Evolutionary conservation across 2,329 filamentous ascomycete species (phyloP).

Genomic region (Botryotinia globosa): DNA sequence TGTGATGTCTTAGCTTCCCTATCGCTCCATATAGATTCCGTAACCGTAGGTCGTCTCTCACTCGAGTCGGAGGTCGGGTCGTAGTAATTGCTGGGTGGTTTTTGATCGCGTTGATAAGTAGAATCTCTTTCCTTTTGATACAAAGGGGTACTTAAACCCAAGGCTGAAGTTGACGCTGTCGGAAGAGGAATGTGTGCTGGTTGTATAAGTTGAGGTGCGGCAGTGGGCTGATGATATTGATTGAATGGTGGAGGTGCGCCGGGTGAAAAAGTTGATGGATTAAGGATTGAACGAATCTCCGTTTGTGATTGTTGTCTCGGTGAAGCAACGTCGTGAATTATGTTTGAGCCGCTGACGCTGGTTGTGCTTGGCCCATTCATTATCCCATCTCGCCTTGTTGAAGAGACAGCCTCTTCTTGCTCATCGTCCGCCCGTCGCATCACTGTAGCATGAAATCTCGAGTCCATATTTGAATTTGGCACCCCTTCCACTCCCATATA

Average conservation of each 20-base stretch:
- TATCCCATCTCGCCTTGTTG: conserved; percentile 19
- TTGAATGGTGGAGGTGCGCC: conserved; percentile 37
- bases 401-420: conserved; percentile 5
- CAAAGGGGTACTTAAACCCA: conserved; percentile 27
- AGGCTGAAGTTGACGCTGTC: conserved; percentile 22
- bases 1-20: conserved; percentile 34
- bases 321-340: conserved; percentile 13
- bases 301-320: conserved; percentile 16
- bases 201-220: conserved; percentile 29
- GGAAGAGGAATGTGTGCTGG: conserved; percentile 33
- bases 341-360: conserved; percentile 6
- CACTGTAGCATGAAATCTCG: conserved; percentile 36
- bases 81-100: conserved; percentile 45
- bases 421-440: conserved; percentile 36
- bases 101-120: conserved; percentile 40
- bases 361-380: conserved; percentile 22
- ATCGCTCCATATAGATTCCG: conserved; percentile 38
- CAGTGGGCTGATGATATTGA: conserved; percentile 34
- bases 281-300: conserved; percentile 15
- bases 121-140: conserved; percentile 33
- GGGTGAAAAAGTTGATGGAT: conserved; percentile 10
- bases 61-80: conserved; percentile 46
- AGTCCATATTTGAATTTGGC: conserved; percentile 31
- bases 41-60: conserved; percentile 41
- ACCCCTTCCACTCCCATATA: conserved; percentile 24